Evolutionary conservation across 345 rosid genomes (phyloP).

Genomic region (Ailanthus altissimus): DNA sequence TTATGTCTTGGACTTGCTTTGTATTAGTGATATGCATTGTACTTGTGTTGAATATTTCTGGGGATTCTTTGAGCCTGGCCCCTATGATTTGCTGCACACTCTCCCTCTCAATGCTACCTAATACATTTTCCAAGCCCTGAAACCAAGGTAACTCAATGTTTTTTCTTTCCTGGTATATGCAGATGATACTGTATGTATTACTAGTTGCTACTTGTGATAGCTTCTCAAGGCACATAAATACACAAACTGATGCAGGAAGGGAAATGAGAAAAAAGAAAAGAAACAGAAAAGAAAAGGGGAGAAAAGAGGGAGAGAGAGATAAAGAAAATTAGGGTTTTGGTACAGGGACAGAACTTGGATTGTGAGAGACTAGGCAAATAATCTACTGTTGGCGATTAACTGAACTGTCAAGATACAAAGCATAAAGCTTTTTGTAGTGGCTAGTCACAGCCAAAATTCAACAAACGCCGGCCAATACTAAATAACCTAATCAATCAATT

Average conservation of each 20-base stretch:
- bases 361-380: background rate
- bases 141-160: constrained; percentile 48
- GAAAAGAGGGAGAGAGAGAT: no score
- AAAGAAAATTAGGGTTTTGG: background rate
- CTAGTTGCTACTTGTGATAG: background rate
- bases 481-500: no score
- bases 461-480: no score
- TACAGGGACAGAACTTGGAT: background rate
- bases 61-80: constrained; percentile 31
- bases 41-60: constrained; percentile 30
- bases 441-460: no score
- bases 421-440: no score
- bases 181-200: background rate
- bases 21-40: background rate
- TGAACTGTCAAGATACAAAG: background rate
- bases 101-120: constrained; percentile 59
- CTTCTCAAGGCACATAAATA: background rate
- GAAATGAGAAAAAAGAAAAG: background rate
- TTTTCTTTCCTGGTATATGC: background rate
- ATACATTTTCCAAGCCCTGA: constrained; percentile 67
- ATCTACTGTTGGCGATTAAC: background rate
- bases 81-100: constrained; percentile 46
- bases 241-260: background rate
- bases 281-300: background rate
- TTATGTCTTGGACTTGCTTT: background rate